These are phyloP conservation scores for Neonectria hederae DNA, from an alignment of 2,329 filamentous ascomycete genomes.

Conservation along the genomic window DNA sequence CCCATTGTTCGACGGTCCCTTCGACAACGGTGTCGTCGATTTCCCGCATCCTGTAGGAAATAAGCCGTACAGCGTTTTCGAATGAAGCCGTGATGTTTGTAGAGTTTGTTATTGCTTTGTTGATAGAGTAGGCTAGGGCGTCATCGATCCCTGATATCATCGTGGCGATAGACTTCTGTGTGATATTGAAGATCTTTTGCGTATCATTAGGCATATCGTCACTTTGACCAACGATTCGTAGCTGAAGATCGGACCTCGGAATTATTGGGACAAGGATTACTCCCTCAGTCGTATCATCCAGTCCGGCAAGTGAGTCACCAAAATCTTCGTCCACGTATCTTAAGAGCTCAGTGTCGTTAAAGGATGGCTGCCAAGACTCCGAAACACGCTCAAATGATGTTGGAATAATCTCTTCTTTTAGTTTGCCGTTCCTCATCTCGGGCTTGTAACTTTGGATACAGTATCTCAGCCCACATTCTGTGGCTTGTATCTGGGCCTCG, in stretches of 20 bases:
- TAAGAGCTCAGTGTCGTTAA: background rate
- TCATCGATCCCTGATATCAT: background rate
- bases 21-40: background rate
- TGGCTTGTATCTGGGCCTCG: background rate
- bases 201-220: background rate
- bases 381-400: background rate
- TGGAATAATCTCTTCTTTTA: background rate
- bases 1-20: background rate
- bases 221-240: background rate
- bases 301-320: background rate
- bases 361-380: background rate
- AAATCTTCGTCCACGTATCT: background rate
- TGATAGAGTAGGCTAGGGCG: background rate
- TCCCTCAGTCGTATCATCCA: background rate
- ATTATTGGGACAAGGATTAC: background rate
- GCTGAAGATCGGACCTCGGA: background rate
- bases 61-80: background rate
- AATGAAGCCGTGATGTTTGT: background rate
- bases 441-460: slow-evolving; percentile 7
- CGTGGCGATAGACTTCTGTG: background rate
- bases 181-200: slow-evolving; percentile 1
- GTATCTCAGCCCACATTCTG: slow-evolving; percentile 9
- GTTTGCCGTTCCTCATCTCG: background rate
- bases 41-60: slow-evolving; percentile 11
- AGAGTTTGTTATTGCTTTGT: background rate